Evolutionary conservation across 2,329 filamentous ascomycete species (phyloP).

Genomic region (Alternaria tenuissima): DNA sequence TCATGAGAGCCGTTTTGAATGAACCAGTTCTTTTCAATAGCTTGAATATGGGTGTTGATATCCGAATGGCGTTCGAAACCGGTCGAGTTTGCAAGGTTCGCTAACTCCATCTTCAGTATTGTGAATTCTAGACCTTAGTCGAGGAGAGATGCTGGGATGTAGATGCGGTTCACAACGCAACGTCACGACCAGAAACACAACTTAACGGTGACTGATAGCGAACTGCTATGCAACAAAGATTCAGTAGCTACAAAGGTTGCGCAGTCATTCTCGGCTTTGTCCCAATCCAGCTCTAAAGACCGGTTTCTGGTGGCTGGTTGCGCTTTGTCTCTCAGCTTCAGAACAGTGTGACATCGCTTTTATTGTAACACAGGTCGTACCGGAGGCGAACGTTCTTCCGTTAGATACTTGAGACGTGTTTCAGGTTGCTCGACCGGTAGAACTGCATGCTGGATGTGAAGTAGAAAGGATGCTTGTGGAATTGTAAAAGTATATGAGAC

Average conservation of each 20-base stretch:
- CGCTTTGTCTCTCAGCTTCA: background rate
- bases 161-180: background rate
- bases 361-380: slow-evolving; percentile 26
- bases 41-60: background rate
- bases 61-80: background rate
- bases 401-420: background rate
- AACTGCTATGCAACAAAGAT: background rate
- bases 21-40: slow-evolving; percentile 14
- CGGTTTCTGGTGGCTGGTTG: background rate
- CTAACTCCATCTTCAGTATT: background rate
- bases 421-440: background rate
- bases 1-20: background rate
- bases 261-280: background rate
- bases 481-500: slow-evolving; percentile 11
- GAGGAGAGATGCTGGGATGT: background rate
- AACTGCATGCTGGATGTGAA: background rate
- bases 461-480: background rate
- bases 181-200: background rate
- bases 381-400: background rate
- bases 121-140: background rate
- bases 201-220: background rate
- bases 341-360: background rate
- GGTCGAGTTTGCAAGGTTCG: background rate
- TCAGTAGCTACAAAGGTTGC: background rate
- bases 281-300: background rate